phyloP scores from a whole-genome alignment of 176 grass and related monocot species.

The Triticum timopheevii region DNA sequence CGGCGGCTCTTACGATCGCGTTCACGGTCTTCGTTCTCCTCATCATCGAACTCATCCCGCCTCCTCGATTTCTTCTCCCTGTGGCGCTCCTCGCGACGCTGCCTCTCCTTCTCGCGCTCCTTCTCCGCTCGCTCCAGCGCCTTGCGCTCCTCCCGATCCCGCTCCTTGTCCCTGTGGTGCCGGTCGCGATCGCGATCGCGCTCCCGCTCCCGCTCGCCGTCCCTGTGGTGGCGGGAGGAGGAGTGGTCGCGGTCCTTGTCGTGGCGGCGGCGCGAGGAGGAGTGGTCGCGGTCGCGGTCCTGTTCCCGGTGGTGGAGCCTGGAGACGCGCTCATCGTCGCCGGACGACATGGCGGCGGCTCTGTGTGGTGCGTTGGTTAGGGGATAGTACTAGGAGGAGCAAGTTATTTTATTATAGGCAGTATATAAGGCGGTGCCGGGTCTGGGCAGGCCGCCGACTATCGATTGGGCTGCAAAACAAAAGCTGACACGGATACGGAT shows the following conservation, averaged over 20 bases:
- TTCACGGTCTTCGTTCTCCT: conserved; percentile 42
- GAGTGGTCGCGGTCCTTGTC: conserved; percentile 2
- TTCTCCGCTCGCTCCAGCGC: conserved; percentile 31
- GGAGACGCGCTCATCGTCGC: conserved; percentile 36
- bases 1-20: conserved; percentile 60
- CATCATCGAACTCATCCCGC: conserved; percentile 42
- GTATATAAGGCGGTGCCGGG: background rate
- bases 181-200: conserved; percentile 39
- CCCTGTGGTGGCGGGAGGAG: conserved; percentile 32
- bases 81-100: conserved; percentile 50
- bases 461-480: background rate
- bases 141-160: conserved; percentile 42
- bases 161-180: conserved; percentile 23
- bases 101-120: conserved; percentile 3
- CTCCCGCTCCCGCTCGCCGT: conserved; percentile 48
- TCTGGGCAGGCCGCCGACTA: background rate
- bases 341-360: conserved; percentile 35
- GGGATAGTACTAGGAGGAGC: background rate
- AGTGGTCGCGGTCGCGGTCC: conserved; percentile 2
- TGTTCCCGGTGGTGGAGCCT: conserved; percentile 42
- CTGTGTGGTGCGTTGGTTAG: background rate
- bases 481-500: background rate
- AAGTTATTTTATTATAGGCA: no score
- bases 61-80: conserved; percentile 47
- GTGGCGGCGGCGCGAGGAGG: conserved; percentile 27